Conservation (phyloP, 1,284 basidiomycete genomes). For the Cryptococcus wingfieldii region DNA sequence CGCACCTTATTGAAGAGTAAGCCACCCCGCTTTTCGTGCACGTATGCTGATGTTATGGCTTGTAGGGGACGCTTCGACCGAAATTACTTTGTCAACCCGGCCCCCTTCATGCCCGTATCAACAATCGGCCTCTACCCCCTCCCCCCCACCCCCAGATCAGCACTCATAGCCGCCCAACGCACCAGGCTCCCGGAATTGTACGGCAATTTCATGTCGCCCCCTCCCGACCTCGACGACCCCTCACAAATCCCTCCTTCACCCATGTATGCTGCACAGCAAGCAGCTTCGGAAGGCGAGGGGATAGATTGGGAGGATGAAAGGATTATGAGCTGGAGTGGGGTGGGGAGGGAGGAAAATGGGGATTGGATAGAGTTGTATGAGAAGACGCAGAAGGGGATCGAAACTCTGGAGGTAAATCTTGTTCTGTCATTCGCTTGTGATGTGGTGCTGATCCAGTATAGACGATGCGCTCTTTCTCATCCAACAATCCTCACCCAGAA, state of each 20-base stretch:
- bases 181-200: conserved; percentile 20
- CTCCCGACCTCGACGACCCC: conserved; percentile 12
- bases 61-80: conserved; percentile 22
- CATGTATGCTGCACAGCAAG: conserved; percentile 14
- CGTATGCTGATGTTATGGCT: neutral
- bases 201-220: conserved; percentile 33
- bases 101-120: conserved; percentile 28
- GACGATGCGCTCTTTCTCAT: conserved; percentile 21
- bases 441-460: conserved; percentile 1
- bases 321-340: conserved; percentile 33
- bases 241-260: conserved; percentile 25
- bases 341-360: conserved; percentile 34
- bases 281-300: conserved; percentile 9
- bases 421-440: neutral
- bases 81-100: conserved; percentile 38
- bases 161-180: conserved; percentile 2
- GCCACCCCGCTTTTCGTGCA: neutral
- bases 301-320: conserved; percentile 41
- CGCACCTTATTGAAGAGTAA: conserved; percentile 23
- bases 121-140: conserved; percentile 20
- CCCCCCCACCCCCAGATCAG: neutral
- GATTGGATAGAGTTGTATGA: conserved; percentile 27
- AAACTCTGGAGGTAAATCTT: conserved; percentile 13
- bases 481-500: conserved; percentile 7
- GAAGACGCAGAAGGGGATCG: conserved; percentile 19